Percentiles rank a stretch among this genome's conserved stretches.
These are phyloP conservation scores for Pueraria montana DNA, from an alignment of 306 rosid genomes.

Conservation along the genomic window DNA sequence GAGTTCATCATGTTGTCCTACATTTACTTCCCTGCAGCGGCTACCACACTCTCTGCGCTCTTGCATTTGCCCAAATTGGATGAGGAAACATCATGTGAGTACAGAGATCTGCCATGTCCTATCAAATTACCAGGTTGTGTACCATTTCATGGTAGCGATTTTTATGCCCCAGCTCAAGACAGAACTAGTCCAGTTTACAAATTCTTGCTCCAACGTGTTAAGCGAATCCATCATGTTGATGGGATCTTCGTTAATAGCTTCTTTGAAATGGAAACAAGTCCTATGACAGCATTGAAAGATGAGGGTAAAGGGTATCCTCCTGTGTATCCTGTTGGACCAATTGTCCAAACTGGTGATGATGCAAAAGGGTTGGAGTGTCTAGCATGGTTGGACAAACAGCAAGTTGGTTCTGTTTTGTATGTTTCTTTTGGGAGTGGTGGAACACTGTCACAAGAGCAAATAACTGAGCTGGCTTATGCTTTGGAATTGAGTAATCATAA, in stretches of 20 bases:
- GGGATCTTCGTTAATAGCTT: conserved; percentile 39
- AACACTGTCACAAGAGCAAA: neutral
- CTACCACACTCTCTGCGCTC: neutral
- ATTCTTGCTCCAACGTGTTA: neutral
- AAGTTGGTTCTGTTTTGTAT: conserved; percentile 45
- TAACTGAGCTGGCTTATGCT: neutral
- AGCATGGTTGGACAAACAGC: conserved; percentile 50
- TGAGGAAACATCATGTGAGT: conserved; percentile 44
- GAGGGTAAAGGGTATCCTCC: neutral
- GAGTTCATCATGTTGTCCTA: conserved; percentile 42
- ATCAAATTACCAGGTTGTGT: conserved; percentile 40
- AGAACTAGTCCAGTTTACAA: neutral
- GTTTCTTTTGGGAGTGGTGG: conserved; percentile 50
- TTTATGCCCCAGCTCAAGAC: neutral
- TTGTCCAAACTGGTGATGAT: neutral
- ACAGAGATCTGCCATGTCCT: conserved; percentile 5
- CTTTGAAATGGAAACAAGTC: conserved; percentile 35
- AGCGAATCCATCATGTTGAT: neutral
- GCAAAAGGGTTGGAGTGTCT: conserved; percentile 14
- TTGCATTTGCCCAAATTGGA: conserved; percentile 32
- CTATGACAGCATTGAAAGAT: conserved; percentile 14
- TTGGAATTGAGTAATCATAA: conserved; percentile 4
- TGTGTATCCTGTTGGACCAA: conserved; percentile 38
- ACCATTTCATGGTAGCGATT: conserved; percentile 25
- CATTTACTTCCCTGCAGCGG: neutral